Evolutionary conservation across 2,329 filamentous ascomycete species (phyloP).

Genomic region (Fonsecaea monophora): DNA sequence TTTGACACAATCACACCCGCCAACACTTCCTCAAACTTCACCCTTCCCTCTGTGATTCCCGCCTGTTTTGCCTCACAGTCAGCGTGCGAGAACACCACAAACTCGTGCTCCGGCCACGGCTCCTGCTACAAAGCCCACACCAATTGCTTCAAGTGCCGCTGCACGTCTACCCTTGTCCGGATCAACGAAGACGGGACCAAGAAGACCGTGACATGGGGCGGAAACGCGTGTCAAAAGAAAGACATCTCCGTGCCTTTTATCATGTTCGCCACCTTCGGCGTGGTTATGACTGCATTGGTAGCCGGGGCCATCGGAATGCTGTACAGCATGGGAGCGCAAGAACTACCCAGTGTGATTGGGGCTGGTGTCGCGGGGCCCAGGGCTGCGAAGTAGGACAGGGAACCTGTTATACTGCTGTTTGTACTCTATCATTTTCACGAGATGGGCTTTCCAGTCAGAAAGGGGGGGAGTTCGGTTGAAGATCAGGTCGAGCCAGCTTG

Average conservation of each 20-base stretch:
- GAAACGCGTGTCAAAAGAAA: constrained; percentile 85
- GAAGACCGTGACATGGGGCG: constrained; percentile 79
- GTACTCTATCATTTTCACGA: neutral
- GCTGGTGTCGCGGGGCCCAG: constrained; percentile 82
- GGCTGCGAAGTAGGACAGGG: constrained; percentile 47
- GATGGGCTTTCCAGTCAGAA: neutral
- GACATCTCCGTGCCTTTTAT: constrained; percentile 90
- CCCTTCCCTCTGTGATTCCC: constrained; percentile 61
- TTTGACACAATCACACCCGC: constrained; percentile 48
- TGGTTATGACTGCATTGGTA: constrained; percentile 72
- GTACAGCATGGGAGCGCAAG: constrained; percentile 82
- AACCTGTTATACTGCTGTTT: neutral
- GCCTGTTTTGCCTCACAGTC: constrained; percentile 76
- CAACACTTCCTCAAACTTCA: constrained; percentile 44
- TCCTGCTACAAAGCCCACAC: constrained; percentile 72
- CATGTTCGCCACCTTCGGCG: constrained; percentile 76
- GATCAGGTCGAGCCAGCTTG: neutral
- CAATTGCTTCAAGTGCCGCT: constrained; percentile 80
- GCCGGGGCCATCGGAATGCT: constrained; percentile 77
- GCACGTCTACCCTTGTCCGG: constrained; percentile 64
- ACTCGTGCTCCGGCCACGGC: constrained; percentile 83
- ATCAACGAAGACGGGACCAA: constrained; percentile 57
- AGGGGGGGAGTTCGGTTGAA: neutral
- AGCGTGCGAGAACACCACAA: constrained; percentile 72
- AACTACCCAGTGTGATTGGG: constrained; percentile 92